A percentile compares a stretch with the other conserved stretches of the same genome.
phyloP scores from a whole-genome alignment of 306 rosid genomes.

The Macrotyloma uniflorum region DNA sequence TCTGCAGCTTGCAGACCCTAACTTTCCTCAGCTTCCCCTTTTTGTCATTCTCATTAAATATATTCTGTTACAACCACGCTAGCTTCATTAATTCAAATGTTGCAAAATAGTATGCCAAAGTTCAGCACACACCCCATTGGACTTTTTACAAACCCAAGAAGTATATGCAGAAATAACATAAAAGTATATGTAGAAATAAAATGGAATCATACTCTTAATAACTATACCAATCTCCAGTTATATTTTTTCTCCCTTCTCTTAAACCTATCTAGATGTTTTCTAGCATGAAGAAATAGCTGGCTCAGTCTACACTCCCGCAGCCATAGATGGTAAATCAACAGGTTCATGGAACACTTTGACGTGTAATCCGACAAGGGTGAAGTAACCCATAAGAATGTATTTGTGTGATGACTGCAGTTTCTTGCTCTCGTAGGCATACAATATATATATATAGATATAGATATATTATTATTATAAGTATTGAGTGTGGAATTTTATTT shows the following conservation, averaged over 20 bases:
- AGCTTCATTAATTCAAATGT: conserved; percentile 40
- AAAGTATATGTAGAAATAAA: too few relatives aligned
- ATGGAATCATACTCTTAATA: background rate
- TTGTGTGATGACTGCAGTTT: conserved; percentile 42
- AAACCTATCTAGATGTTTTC: background rate
- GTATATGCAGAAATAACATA: too few relatives aligned
- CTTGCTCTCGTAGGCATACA: conserved; percentile 37
- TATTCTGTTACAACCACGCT: conserved; percentile 43
- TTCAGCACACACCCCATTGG: background rate
- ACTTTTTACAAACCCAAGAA: conserved; percentile 28
- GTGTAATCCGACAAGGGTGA: conserved; percentile 56
- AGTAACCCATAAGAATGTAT: conserved; percentile 58
- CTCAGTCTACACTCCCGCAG: background rate
- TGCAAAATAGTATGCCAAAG: conserved; percentile 30
- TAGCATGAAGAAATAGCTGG: conserved; percentile 2
- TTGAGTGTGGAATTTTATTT: conserved; percentile 3
- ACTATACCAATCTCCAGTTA: background rate
- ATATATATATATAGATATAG: background rate
- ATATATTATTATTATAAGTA: background rate
- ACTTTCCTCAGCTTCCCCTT: conserved; percentile 29
- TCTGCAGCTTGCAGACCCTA: conserved; percentile 15
- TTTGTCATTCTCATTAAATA: conserved; percentile 46
- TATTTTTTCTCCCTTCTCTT: background rate
- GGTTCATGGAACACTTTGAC: conserved; percentile 38
- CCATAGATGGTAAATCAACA: background rate